Evolutionary conservation across 2,329 filamentous ascomycete genomes (phyloP).

Genomic region (Aspergillus oerlinghausenensis): DNA sequence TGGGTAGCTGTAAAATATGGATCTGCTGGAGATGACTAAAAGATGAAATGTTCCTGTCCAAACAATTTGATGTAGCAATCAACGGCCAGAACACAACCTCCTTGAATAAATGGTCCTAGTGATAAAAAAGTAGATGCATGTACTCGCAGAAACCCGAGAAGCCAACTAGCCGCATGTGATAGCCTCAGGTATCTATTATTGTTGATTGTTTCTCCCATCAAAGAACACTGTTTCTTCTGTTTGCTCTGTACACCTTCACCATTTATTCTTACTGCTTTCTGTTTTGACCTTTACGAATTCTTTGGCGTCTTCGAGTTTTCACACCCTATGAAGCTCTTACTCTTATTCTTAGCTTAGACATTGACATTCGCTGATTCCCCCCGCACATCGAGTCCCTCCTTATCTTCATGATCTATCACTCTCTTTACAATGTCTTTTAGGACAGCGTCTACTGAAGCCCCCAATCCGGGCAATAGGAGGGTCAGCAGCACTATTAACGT

Average conservation of each 20-base stretch:
- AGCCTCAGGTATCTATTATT: not conserved
- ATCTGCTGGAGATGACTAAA: not conserved
- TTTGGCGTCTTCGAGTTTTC: not conserved
- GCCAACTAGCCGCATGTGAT: not conserved
- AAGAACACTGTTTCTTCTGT: not conserved
- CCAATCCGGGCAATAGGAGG: not conserved
- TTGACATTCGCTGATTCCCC: not conserved
- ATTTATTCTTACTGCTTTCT: not conserved
- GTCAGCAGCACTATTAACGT: not conserved
- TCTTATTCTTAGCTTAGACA: not conserved
- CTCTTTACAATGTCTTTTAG: slow-evolving; percentile 1
- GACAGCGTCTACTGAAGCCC: not conserved
- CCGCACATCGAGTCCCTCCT: not conserved
- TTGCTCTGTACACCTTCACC: not conserved
- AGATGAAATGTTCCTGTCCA: not conserved
- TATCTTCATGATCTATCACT: not conserved
- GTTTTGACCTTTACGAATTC: not conserved
- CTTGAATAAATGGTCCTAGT: not conserved
- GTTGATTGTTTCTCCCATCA: not conserved
- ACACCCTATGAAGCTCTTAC: not conserved
- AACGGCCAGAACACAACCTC: not conserved
- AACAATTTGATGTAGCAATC: not conserved
- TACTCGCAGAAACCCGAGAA: not conserved
- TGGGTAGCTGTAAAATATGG: not conserved
- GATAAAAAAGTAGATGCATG: not conserved